Conservation (phyloP, 768 basidiomycete species). For the Infundibulicybe gibba region DNA sequence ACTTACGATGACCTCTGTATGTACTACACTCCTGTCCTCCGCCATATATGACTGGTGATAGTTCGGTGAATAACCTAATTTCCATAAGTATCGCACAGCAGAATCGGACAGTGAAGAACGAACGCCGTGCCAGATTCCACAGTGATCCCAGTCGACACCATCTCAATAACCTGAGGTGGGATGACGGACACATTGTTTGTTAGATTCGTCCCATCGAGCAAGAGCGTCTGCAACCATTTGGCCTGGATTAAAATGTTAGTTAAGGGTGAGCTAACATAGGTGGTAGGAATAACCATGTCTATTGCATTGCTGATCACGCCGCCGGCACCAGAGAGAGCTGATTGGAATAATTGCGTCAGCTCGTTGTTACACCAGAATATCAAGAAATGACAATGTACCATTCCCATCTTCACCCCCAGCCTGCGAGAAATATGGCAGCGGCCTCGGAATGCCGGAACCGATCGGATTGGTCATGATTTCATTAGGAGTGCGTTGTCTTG, state of each 20-base stretch:
- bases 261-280: background rate
- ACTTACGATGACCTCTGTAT: constrained; percentile 22
- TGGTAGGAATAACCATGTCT: constrained; percentile 15
- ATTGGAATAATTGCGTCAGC: constrained; percentile 11
- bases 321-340: constrained; percentile 24
- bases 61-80: constrained; percentile 12
- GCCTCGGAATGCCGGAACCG: constrained; percentile 8
- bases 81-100: background rate
- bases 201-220: constrained; percentile 19
- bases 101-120: no score
- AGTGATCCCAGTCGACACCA: constrained; percentile 6
- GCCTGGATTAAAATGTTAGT: constrained; percentile 7
- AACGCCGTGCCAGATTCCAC: constrained; percentile 7
- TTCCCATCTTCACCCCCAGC: constrained; percentile 19
- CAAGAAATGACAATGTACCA: constrained; percentile 9
- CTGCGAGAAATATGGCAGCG: constrained; percentile 16
- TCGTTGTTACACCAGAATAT: background rate
- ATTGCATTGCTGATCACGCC: constrained; percentile 21
- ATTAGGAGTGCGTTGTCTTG: constrained; percentile 8
- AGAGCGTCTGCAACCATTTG: constrained; percentile 20
- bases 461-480: constrained; percentile 13
- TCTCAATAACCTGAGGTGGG: constrained; percentile 17
- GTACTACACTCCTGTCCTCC: constrained; percentile 17
- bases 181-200: constrained; percentile 18
- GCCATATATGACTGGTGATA: constrained; percentile 21